Base-by-base conservation (phyloP, 371 early-diverging fungal genomes). In the Fennellomyces sp. region DNA sequence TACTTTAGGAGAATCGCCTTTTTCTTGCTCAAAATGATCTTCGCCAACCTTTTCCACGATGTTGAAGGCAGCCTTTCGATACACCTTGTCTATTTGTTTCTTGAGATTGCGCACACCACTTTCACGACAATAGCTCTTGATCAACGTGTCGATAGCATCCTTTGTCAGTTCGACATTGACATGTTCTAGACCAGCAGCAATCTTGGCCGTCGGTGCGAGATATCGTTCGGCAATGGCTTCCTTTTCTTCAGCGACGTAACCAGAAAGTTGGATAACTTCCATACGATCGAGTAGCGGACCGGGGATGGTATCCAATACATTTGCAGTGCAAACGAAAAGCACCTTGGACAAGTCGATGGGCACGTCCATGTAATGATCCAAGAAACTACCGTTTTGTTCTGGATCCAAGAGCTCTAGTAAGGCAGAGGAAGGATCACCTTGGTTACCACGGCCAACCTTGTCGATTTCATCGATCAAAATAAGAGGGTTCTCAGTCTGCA, bases 311-410 rank as follows among this genome's bases (percentile, higher is more conserved):
- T 97, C 97, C 4, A 91, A 79, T 5, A 91, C 88, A 63, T 98
- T 98, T 42, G 98, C 98, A 0, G 98, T 98, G 76, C 97, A 97
- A 15, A 98, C 94, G 78, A 98, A 98, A 29, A 98, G 81, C 3
- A 95, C 95, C 64, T 95, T 93, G 65, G 96, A 95, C 31, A 98
- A 83, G 72, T 98, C 96, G 12, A 97, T 82, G 0, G 97, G 97
- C 3, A 97, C 94, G 72, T 98, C 98, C 92, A 98, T 90, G 79
- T 97, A 98, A 73, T 98, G 97, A 75, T 98, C 98, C 64, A 97
- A 82, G 81, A 98, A 98, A 13, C 94, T 88, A 56, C 75, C 80
- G 70, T 98, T 97, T 72, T 98, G 97, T 65, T 97, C 97, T 8
- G 97, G 97, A 63, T 98, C 98, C 38, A 98, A 82, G 33, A 97